A percentile compares a stretch with the other conserved stretches of the same genome.
Evolutionary conservation across 306 rosid species (phyloP).

Genomic region (Pyrus bretschneideri): DNA sequence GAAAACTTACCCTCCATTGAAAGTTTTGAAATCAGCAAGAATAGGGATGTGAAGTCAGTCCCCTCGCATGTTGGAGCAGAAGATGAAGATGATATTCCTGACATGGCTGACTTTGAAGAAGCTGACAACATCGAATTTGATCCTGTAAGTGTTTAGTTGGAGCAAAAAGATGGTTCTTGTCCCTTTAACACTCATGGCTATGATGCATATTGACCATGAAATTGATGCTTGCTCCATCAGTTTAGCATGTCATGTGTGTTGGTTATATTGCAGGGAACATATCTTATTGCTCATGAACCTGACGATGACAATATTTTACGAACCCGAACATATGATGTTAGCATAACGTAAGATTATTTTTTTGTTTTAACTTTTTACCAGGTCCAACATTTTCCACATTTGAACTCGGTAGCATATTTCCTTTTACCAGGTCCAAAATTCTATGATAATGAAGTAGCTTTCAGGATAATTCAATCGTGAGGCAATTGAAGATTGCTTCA

Average conservation of each 20-base stretch:
- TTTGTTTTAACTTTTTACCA: not conserved
- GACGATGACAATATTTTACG: conserved; percentile 86
- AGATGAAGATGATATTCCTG: conserved; percentile 88
- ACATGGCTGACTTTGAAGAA: conserved; percentile 78
- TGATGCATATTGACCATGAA: not conserved
- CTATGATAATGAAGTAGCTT: not conserved
- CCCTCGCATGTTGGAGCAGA: conserved; percentile 52
- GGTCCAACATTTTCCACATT: not conserved
- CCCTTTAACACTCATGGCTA: not conserved
- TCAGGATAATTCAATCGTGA: not conserved
- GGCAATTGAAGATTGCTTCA: not conserved
- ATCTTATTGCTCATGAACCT: conserved; percentile 79
- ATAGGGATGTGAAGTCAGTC: conserved; percentile 32
- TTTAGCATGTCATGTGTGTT: not conserved
- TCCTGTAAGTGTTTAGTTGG: conserved; percentile 30
- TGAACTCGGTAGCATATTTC: not conserved
- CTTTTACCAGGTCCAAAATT: not conserved
- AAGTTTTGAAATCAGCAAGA: conserved; percentile 65
- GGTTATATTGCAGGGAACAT: conserved; percentile 26
- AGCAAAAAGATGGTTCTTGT: not conserved
- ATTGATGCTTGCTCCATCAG: not conserved
- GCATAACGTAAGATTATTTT: conserved; percentile 69
- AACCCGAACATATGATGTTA: conserved; percentile 86
- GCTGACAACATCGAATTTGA: conserved; percentile 68
- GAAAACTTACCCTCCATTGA: conserved; percentile 87